Evolutionary conservation across 73 alveolate species (phyloP).

Genomic region (Paramecium pentaurelia): DNA sequence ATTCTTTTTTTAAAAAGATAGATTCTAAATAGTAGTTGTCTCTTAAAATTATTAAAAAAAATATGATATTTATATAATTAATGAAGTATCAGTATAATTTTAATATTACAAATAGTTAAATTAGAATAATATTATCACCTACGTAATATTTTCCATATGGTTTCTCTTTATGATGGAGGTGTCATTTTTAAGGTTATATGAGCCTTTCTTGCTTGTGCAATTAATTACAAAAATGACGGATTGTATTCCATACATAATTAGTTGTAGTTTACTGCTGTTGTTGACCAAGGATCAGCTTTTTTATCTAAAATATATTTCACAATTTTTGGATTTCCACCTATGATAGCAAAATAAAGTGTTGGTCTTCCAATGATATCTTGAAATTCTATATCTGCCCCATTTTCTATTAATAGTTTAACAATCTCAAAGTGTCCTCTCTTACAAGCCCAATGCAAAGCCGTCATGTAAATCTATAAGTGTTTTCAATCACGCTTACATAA

Average conservation of each 20-base stretch:
- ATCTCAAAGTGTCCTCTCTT: constrained; percentile 60
- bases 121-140: neutral
- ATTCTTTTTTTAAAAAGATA: too few relatives aligned
- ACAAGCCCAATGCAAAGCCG: constrained; percentile 66
- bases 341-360: constrained; percentile 56
- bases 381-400: constrained; percentile 57
- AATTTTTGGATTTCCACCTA: neutral
- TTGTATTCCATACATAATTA: constrained; percentile 12
- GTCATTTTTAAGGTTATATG: constrained; percentile 35
- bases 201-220: neutral
- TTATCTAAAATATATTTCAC: constrained; percentile 29
- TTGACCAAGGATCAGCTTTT: constrained; percentile 62
- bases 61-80: neutral
- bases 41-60: too few relatives aligned
- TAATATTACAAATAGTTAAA: neutral
- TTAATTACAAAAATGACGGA: neutral
- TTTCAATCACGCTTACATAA: constrained; percentile 46
- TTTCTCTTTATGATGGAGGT: constrained; percentile 23
- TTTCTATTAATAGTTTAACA: neutral
- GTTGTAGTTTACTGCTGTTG: constrained; percentile 31
- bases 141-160: constrained; percentile 31
- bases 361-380: constrained; percentile 60
- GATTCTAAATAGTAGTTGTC: too few relatives aligned
- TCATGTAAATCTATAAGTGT: constrained; percentile 52
- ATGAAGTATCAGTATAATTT: neutral